Evolutionary conservation across 495 filamentous ascomycete genomes (phyloP).

Genomic region (Neurospora hispaniola): DNA sequence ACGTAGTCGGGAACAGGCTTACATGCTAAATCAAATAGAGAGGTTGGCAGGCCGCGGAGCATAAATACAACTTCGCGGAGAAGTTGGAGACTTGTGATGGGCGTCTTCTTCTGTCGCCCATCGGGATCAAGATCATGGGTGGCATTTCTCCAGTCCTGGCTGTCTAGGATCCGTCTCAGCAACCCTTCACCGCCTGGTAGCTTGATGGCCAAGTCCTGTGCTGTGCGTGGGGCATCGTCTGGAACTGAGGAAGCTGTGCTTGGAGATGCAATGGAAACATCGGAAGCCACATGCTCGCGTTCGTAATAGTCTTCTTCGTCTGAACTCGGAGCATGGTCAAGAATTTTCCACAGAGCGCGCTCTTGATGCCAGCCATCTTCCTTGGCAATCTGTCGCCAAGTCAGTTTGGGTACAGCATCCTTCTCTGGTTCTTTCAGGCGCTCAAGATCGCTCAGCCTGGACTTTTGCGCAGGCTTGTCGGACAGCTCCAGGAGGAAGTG

Average conservation of each 20-base stretch:
- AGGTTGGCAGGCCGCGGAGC: slow-evolving; percentile 69
- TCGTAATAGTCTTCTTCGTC: slow-evolving; percentile 40
- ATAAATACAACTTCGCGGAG: slow-evolving; percentile 76
- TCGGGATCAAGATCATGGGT: slow-evolving; percentile 17
- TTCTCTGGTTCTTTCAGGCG: slow-evolving; percentile 34
- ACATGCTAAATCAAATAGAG: slow-evolving; percentile 46
- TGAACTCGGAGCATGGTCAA: slow-evolving; percentile 65
- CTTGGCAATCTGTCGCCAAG: slow-evolving; percentile 64
- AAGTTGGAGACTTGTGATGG: slow-evolving; percentile 60
- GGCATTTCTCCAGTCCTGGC: slow-evolving; percentile 54
- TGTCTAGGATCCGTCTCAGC: slow-evolving; percentile 41
- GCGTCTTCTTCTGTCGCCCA: slow-evolving; percentile 28
- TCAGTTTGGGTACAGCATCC: slow-evolving; percentile 37
- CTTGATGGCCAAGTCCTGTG: slow-evolving; percentile 24
- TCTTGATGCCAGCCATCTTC: slow-evolving; percentile 62
- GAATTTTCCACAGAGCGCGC: slow-evolving; percentile 64
- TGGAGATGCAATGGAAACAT: slow-evolving; percentile 24
- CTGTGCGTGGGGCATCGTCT: slow-evolving; percentile 27
- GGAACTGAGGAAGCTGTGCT: slow-evolving; percentile 11
- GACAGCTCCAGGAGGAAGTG: slow-evolving; percentile 74
- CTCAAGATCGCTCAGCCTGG: slow-evolving; percentile 52
- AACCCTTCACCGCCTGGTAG: slow-evolving; percentile 28
- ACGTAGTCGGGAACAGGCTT: slow-evolving; percentile 25
- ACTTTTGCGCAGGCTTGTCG: slow-evolving; percentile 63
- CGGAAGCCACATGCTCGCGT: slow-evolving; percentile 21